These are phyloP conservation scores for Ensete glaucum DNA, from an alignment of 176 grass and related monocot species.

Conservation along the genomic window DNA sequence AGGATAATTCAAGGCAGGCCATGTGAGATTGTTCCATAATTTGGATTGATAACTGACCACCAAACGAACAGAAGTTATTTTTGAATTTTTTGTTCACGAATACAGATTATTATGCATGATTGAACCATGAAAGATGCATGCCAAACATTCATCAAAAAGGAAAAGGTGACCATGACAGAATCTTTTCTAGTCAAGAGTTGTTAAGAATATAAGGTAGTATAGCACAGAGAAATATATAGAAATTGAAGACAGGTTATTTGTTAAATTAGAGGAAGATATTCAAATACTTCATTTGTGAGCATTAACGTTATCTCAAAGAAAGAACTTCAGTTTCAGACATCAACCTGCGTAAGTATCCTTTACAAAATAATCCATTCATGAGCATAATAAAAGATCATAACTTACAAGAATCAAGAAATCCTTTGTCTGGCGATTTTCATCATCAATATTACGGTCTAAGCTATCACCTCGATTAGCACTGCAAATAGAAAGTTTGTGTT, in stretches of 20 bases:
- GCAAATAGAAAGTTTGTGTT: slow-evolving; percentile 26
- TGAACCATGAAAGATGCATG: neutral
- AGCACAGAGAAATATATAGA: neutral
- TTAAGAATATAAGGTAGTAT: neutral
- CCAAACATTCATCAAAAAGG: neutral
- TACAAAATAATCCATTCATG: too few relatives aligned
- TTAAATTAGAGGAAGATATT: neutral
- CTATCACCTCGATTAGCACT: slow-evolving; percentile 98
- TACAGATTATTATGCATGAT: neutral
- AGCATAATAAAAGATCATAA: neutral
- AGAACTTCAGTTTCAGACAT: neutral
- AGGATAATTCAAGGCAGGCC: too few relatives aligned
- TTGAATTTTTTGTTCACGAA: neutral
- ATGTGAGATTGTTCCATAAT: too few relatives aligned
- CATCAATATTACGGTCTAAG: slow-evolving; percentile 88
- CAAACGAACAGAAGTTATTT: too few relatives aligned
- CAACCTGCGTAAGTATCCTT: neutral
- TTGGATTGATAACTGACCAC: too few relatives aligned
- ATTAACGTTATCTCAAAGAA: neutral
- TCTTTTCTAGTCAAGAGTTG: neutral
- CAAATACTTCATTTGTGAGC: neutral
- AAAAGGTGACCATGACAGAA: neutral
- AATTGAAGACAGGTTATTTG: neutral
- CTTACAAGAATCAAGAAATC: slow-evolving; percentile 98
- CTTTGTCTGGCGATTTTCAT: slow-evolving; percentile 66